Percentiles rank a stretch among this genome's conserved stretches.
Evolutionary conservation across 2,329 filamentous ascomycete genomes (phyloP).

Genomic region (Ophiostoma australiae): DNA sequence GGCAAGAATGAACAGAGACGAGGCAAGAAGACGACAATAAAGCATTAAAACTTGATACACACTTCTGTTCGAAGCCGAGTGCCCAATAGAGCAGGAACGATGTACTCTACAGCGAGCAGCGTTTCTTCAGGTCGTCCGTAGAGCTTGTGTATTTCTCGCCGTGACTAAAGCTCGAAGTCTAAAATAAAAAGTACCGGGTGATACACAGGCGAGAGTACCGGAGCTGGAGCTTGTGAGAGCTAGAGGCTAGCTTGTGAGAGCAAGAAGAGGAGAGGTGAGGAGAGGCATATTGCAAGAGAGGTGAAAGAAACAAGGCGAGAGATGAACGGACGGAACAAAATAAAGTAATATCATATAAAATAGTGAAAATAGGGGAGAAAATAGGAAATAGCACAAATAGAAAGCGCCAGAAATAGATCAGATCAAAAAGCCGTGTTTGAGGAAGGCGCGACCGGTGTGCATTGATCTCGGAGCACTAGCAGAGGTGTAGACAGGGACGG

Average conservation of each 20-base stretch:
- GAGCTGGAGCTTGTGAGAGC: background rate
- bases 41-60: background rate
- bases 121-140: too few species aligned
- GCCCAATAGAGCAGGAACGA: background rate
- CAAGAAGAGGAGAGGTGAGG: background rate
- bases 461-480: background rate
- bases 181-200: background rate
- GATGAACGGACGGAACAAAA: background rate
- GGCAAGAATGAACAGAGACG: background rate
- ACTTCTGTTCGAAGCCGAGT: too few species aligned
- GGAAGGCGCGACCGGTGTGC: background rate
- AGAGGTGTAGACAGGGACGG: background rate
- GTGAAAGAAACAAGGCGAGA: too few species aligned
- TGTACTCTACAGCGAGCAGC: background rate
- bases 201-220: background rate
- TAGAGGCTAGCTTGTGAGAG: background rate
- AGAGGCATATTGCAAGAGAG: too few species aligned
- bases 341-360: background rate
- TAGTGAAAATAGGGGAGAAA: background rate
- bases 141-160: too few species aligned
- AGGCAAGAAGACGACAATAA: background rate
- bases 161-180: background rate
- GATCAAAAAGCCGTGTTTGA: background rate
- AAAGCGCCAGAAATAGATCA: background rate
- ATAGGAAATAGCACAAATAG: background rate